These are phyloP conservation scores for Epichloe bromicola DNA, from an alignment of 2,329 filamentous ascomycete species.

Conservation along the genomic window DNA sequence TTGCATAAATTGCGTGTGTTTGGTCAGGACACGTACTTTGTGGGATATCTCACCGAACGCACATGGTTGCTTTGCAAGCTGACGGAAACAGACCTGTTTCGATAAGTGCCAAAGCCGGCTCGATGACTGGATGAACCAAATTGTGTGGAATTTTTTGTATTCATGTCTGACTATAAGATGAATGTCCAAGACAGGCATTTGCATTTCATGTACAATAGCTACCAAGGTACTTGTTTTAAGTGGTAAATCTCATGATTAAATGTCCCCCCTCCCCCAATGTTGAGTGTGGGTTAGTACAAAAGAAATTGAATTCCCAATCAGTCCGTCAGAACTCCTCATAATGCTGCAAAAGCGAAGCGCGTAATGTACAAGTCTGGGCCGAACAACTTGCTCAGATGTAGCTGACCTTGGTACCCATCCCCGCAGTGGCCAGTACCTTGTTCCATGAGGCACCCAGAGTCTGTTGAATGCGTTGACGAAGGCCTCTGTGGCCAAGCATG, in stretches of 20 bases:
- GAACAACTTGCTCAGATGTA: constrained; percentile 52
- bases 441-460: constrained; percentile 60
- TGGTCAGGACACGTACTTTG: too few relatives aligned
- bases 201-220: background rate
- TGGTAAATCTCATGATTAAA: background rate
- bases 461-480: constrained; percentile 61
- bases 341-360: constrained; percentile 11
- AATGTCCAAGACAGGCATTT: too few relatives aligned
- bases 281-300: background rate
- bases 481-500: constrained; percentile 59
- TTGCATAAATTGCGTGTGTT: too few relatives aligned
- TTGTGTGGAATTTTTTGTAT: too few relatives aligned
- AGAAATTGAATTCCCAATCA: background rate
- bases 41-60: too few relatives aligned
- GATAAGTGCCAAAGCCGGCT: too few relatives aligned
- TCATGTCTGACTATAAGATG: too few relatives aligned
- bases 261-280: background rate
- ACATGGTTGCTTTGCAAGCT: too few relatives aligned
- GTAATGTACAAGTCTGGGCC: constrained; percentile 5
- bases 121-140: too few relatives aligned
- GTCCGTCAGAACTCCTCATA: constrained; percentile 16
- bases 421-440: constrained; percentile 72
- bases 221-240: background rate
- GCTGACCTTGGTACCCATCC: constrained; percentile 95
- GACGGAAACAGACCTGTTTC: too few relatives aligned